phyloP scores from a whole-genome alignment of 225 moss, liverwort and hornwort genomes.

The Straminergon stramineum region DNA sequence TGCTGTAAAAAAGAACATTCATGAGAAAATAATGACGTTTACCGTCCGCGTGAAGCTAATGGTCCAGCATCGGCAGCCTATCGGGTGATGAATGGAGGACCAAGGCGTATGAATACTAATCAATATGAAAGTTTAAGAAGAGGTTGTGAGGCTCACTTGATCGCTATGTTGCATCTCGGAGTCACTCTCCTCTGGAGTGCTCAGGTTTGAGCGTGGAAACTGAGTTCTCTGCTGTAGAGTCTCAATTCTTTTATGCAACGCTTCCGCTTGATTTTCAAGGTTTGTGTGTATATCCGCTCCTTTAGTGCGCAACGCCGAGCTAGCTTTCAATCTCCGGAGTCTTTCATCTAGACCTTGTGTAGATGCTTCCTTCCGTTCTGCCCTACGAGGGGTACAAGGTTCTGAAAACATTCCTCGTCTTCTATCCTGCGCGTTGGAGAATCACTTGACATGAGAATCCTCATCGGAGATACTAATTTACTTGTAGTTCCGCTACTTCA shows the following conservation, averaged over 20 bases:
- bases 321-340: conserved; percentile 31
- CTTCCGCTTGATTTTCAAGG: conserved; percentile 55
- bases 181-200: conserved; percentile 31
- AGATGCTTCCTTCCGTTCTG: background rate
- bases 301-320: conserved; percentile 31
- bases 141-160: conserved; percentile 9
- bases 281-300: conserved; percentile 6
- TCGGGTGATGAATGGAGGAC: background rate
- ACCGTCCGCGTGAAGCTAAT: background rate
- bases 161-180: conserved; percentile 31
- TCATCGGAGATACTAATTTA: background rate
- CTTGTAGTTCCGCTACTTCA: background rate
- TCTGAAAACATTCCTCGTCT: conserved; percentile 33
- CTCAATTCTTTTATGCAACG: conserved; percentile 55
- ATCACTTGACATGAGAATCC: background rate
- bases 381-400: conserved; percentile 26
- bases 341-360: conserved; percentile 21
- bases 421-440: conserved; percentile 14
- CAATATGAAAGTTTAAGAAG: background rate
- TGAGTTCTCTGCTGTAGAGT: conserved; percentile 43
- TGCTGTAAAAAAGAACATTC: background rate
- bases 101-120: background rate
- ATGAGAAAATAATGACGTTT: background rate
- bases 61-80: background rate
- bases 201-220: conserved; percentile 5